Conservation (phyloP, 805 yeast species). For the Saccharomycopsis synnaedendra region DNA sequence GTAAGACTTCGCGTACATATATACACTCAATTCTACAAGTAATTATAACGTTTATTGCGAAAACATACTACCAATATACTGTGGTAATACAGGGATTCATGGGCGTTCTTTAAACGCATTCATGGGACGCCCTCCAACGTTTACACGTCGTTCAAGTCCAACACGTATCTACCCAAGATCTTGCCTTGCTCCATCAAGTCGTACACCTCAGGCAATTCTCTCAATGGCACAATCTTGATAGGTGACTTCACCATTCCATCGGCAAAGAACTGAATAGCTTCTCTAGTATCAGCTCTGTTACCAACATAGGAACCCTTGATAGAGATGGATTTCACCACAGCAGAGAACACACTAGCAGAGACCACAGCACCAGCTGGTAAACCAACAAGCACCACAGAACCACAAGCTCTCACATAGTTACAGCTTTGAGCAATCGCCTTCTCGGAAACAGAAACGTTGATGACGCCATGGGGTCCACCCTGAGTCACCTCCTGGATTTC, state of each 20-base stretch:
- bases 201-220: conserved; percentile 41
- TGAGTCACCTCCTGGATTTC: conserved; percentile 37
- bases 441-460: conserved; percentile 65
- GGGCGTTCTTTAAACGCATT: too few relatives aligned
- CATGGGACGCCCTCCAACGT: neutral
- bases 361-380: conserved; percentile 69
- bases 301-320: conserved; percentile 81
- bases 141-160: conserved; percentile 32
- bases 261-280: conserved; percentile 59
- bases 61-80: too few relatives aligned
- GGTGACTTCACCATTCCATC: conserved; percentile 59
- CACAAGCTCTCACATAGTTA: conserved; percentile 48
- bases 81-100: too few relatives aligned
- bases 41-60: too few relatives aligned
- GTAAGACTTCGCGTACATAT: too few relatives aligned
- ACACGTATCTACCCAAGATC: conserved; percentile 76
- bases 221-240: conserved; percentile 45
- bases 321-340: conserved; percentile 59
- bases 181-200: conserved; percentile 45
- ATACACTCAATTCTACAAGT: too few relatives aligned
- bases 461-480: conserved; percentile 69
- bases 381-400: conserved; percentile 63
- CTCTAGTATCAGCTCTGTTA: conserved; percentile 72
- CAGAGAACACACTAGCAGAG: conserved; percentile 52
- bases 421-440: conserved; percentile 47